Base-by-base conservation (phyloP, 225 moss, liverwort and hornwort species). In the Sphagnum contortum region DNA sequence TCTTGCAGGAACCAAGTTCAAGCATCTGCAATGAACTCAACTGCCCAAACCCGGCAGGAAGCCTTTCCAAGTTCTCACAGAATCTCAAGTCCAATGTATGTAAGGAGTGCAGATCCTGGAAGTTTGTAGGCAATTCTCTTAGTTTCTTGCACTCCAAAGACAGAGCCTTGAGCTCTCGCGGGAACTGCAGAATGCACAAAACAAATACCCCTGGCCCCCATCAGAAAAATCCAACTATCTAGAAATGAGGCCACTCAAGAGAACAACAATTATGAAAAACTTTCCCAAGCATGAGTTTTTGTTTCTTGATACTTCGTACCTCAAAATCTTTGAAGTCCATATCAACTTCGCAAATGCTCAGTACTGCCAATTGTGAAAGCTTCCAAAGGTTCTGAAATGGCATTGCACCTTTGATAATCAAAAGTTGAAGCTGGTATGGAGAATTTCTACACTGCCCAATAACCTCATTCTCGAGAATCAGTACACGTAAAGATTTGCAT, bases 391-490 rank as follows among this genome's bases (percentile, higher is more conserved):
- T 68, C 63, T 68, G 67, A 49, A 77, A 89, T 5, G 89, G 89
- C 74, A 89, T 63, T 64, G 81, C 77, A 47, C 77, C 77, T 14
- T 75, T 79, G 44, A 83, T 79, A 61, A 89, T 79, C 73, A 83
- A 83, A 3, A 86, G 73, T 44, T 81, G 81, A 56, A 89, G 81
- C 48, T 70, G 71, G 48, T 66, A 55, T 59, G 86, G 81, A 4
- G 61, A 53, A 59, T 72, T 79, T n/a, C 52, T 62, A 73, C 89
- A 89, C 61, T 77, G 73, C 45, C 86, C 86, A 44, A 56, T 48
- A 11, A 89, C 77, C 9, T 81, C 81, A 74, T 89, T 73, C 65
- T 89, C 80, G 4, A 89, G 86, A 57, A 89, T 89, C 50, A 89
- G 83, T 62, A 83, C 68, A 13, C 89, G 89, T 72, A 89, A 64